These are phyloP conservation scores for Panus rudis DNA, from an alignment of 768 basidiomycete genomes.

Conservation along the genomic window DNA sequence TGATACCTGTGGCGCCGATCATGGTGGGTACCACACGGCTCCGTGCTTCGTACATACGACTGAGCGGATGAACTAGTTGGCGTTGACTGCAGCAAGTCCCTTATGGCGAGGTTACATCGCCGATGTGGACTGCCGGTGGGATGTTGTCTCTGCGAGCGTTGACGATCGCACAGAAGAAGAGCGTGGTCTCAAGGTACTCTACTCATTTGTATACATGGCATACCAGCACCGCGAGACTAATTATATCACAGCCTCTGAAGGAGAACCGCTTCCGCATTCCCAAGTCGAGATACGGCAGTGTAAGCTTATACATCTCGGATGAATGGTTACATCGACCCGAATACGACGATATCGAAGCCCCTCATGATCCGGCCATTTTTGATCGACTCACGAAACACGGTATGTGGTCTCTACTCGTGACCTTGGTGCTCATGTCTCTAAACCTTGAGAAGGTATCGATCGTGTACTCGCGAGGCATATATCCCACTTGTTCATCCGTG, in stretches of 20 bases:
- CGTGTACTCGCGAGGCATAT: slow-evolving; percentile 84
- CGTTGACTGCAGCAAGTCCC: slow-evolving; percentile 90
- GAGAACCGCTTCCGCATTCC: slow-evolving; percentile 75
- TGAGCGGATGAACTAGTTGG: slow-evolving; percentile 49
- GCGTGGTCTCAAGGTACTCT: slow-evolving; percentile 70
- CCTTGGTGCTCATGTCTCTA: not conserved
- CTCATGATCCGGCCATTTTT: slow-evolving; percentile 71
- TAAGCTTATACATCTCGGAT: slow-evolving; percentile 87
- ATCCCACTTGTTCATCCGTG: slow-evolving; percentile 94
- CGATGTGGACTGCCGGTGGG: slow-evolving; percentile 98
- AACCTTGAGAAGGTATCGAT: slow-evolving; percentile 60
- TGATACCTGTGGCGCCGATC: slow-evolving; percentile 92
- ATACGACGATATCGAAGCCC: slow-evolving; percentile 85
- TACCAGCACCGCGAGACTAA: no score
- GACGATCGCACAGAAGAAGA: slow-evolving; percentile 97
- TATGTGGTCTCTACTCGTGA: slow-evolving; percentile 25
- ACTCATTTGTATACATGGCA: no score
- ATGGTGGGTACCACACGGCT: slow-evolving; percentile 49
- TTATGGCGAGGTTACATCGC: slow-evolving; percentile 91
- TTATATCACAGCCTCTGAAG: slow-evolving; percentile 66
- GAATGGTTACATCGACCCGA: slow-evolving; percentile 84
- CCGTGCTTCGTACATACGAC: not conserved
- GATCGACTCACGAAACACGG: slow-evolving; percentile 72
- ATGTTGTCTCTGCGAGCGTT: slow-evolving; percentile 97
- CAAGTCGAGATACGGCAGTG: slow-evolving; percentile 96